Conservation (phyloP, 2,329 filamentous ascomycete genomes). For the Fusarium domesticum region DNA sequence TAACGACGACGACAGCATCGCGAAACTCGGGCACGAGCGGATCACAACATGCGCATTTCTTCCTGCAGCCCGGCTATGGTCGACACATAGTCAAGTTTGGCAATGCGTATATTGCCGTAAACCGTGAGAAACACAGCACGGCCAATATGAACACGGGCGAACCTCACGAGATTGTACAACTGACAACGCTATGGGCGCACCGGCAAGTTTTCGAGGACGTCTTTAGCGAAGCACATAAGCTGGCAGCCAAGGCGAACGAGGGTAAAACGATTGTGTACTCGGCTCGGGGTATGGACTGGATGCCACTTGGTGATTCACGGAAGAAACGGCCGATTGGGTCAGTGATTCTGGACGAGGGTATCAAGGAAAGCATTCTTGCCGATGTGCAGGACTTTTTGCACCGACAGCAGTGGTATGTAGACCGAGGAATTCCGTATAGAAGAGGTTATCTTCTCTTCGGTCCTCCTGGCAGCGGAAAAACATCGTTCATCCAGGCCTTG, state of each 20-base stretch:
- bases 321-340: slow-evolving; percentile 84
- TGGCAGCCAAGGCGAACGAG: slow-evolving; percentile 77
- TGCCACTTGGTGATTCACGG: slow-evolving; percentile 76
- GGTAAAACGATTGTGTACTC: slow-evolving; percentile 94
- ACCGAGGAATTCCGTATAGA: slow-evolving; percentile 91
- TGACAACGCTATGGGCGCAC: slow-evolving; percentile 88
- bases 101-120: slow-evolving; percentile 82
- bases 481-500: slow-evolving; percentile 91
- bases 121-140: slow-evolving; percentile 79
- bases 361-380: slow-evolving; percentile 75
- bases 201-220: slow-evolving; percentile 87
- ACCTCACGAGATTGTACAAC: slow-evolving; percentile 89
- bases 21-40: slow-evolving; percentile 59
- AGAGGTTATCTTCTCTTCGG: slow-evolving; percentile 87
- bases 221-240: slow-evolving; percentile 78
- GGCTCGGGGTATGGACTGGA: slow-evolving; percentile 80
- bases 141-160: slow-evolving; percentile 78
- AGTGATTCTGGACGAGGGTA: slow-evolving; percentile 78
- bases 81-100: slow-evolving; percentile 83
- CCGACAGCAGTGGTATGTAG: slow-evolving; percentile 83
- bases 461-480: slow-evolving; percentile 88
- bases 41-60: slow-evolving; percentile 74
- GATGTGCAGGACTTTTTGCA: slow-evolving; percentile 81
- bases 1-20: slow-evolving; percentile 58
- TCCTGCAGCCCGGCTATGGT: slow-evolving; percentile 87